Evolutionary conservation across 1,284 basidiomycete genomes (phyloP).

Genomic region (Apiotrichum mycotoxinovorans): DNA sequence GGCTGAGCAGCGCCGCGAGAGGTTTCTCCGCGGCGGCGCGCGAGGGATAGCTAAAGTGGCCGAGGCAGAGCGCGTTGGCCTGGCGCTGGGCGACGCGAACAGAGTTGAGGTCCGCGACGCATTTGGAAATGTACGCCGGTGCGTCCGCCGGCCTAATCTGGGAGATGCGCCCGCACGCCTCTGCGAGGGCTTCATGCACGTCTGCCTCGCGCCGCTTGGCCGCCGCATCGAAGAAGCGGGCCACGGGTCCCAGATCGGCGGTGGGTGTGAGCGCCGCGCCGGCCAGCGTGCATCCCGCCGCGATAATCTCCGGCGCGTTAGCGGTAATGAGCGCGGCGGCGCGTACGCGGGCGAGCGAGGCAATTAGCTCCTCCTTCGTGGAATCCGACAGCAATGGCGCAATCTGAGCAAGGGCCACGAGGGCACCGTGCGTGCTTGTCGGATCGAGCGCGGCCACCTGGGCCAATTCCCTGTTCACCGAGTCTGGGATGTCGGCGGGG

Average conservation of each 20-base stretch:
- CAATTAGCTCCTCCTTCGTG: slow-evolving; percentile 34
- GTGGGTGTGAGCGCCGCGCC: slow-evolving; percentile 60
- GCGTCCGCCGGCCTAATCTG: slow-evolving; percentile 43
- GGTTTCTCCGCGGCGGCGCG: slow-evolving; percentile 17
- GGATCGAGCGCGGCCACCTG: slow-evolving; percentile 65
- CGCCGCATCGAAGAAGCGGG: slow-evolving; percentile 59
- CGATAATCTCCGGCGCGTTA: slow-evolving; percentile 69
- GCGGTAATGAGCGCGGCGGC: slow-evolving; percentile 59
- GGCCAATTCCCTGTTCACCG: slow-evolving; percentile 38
- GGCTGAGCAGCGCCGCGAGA: slow-evolving; percentile 25
- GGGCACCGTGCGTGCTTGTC: slow-evolving; percentile 74
- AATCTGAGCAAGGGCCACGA: slow-evolving; percentile 70
- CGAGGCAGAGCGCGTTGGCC: slow-evolving; percentile 71
- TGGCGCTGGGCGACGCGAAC: slow-evolving; percentile 61
- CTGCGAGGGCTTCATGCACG: slow-evolving; percentile 72
- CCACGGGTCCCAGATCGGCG: slow-evolving; percentile 4
- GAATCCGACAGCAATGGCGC: slow-evolving; percentile 52
- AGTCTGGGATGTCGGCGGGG: slow-evolving; percentile 23
- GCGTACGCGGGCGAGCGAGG: slow-evolving; percentile 54
- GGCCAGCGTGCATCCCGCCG: slow-evolving; percentile 70
- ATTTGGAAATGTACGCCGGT: slow-evolving; percentile 52
- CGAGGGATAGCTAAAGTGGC: slow-evolving; percentile 64
- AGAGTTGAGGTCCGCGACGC: slow-evolving; percentile 63
- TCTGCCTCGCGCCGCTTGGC: slow-evolving; percentile 63
- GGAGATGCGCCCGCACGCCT: slow-evolving; percentile 64